phyloP scores from a whole-genome alignment of 1,284 basidiomycete species.

The Heterobasidion irregulare region DNA sequence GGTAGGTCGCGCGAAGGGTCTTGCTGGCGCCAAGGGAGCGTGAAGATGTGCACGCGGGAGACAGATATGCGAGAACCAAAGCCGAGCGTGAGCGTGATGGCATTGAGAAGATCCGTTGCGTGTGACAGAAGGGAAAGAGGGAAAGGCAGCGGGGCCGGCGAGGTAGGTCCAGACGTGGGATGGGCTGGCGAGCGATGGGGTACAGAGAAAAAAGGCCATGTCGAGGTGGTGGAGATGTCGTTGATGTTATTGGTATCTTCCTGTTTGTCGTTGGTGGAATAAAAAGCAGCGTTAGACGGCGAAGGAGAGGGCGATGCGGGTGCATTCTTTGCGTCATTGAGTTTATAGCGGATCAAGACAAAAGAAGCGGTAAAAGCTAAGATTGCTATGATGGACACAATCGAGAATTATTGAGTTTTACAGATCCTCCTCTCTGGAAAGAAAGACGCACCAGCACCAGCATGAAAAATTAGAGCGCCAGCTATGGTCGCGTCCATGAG shows the following conservation, averaged over 20 bases:
- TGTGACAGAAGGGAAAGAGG: not conserved
- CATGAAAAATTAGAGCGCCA: conserved; percentile 28
- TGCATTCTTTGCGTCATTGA: conserved; percentile 15
- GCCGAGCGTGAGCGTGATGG: not conserved
- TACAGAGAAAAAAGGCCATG: not conserved
- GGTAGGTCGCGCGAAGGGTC: too few relatives aligned
- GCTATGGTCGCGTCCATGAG: conserved; percentile 23
- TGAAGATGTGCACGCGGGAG: not conserved
- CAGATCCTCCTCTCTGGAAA: not conserved
- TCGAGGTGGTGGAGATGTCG: not conserved
- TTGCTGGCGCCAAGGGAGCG: too few relatives aligned
- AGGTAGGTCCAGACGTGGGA: not conserved
- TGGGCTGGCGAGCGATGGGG: not conserved
- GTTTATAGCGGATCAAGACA: conserved; percentile 23
- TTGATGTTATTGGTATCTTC: not conserved
- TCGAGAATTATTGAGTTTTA: not conserved
- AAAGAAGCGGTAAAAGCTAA: conserved; percentile 25
- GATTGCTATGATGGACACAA: conserved; percentile 15
- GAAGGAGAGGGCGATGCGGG: not conserved
- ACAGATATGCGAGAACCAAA: not conserved
- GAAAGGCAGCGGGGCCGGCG: not conserved
- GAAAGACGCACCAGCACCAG: conserved; percentile 21
- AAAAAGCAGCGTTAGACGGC: not conserved
- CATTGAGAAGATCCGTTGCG: not conserved
- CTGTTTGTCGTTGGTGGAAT: not conserved